Evolutionary conservation across 768 basidiomycete species (phyloP).

Genomic region (Hygrocybe coccinea): DNA sequence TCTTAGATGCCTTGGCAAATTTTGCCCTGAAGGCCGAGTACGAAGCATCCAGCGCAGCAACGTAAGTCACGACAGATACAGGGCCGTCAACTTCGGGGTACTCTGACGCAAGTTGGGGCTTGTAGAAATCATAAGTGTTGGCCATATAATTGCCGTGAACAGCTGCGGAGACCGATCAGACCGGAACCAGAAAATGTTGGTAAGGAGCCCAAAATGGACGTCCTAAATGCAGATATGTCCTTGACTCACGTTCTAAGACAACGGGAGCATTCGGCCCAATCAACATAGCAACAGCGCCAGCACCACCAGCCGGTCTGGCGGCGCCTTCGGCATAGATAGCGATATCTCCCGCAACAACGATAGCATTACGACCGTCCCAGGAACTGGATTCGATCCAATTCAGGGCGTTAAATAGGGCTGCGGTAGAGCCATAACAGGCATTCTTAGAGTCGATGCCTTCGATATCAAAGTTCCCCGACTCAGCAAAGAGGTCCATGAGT

Average conservation of each 20-base stretch:
- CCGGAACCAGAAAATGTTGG: background rate
- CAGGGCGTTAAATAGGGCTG: constrained; percentile 95
- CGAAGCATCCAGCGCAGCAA: constrained; percentile 86
- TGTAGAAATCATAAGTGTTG: constrained; percentile 99
- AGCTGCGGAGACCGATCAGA: constrained; percentile 45
- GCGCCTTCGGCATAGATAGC: constrained; percentile 96
- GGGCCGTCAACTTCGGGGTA: constrained; percentile 98
- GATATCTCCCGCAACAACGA: constrained; percentile 95
- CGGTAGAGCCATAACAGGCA: constrained; percentile 98
- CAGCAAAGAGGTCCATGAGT: constrained; percentile 96
- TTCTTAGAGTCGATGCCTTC: constrained; percentile 99
- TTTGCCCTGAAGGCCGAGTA: constrained; percentile 85
- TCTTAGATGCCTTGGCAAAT: constrained; percentile 59
- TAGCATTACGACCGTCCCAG: constrained; percentile 97
- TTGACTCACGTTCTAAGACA: constrained; percentile 83
- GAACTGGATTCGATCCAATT: constrained; percentile 97
- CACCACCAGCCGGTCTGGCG: constrained; percentile 94
- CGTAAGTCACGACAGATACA: constrained; percentile 91
- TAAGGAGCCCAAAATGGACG: background rate
- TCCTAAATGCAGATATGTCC: background rate
- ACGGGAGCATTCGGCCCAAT: constrained; percentile 96
- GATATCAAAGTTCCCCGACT: constrained; percentile 90
- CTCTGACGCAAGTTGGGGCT: constrained; percentile 90
- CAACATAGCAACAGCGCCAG: constrained; percentile 90
- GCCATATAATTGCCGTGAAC: constrained; percentile 96